Conservation (phyloP, 2,329 filamentous ascomycete species). For the Venturia oleaginea region DNA sequence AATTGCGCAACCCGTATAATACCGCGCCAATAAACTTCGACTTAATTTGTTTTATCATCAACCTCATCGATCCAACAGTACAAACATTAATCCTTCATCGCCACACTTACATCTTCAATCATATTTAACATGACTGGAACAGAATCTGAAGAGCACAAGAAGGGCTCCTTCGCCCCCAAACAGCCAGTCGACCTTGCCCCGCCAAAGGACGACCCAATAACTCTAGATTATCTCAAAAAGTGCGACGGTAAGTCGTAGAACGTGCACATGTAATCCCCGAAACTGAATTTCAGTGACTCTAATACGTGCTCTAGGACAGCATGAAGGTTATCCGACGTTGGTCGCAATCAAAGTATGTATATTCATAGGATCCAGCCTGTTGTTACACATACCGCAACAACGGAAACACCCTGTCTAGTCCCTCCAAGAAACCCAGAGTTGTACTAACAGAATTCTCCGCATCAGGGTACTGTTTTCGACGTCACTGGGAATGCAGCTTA, state of each 20-base stretch:
- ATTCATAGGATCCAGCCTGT: not conserved
- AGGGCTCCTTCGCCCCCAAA: slow-evolving; percentile 64
- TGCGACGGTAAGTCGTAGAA: slow-evolving; percentile 61
- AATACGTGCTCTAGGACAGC: slow-evolving; percentile 41
- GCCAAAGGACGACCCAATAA: slow-evolving; percentile 82
- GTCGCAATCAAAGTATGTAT: slow-evolving; percentile 48
- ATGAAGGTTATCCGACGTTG: slow-evolving; percentile 51
- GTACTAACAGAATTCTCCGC: not conserved
- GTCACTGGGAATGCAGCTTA: slow-evolving; percentile 87
- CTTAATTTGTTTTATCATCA: not conserved
- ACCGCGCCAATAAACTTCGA: not conserved
- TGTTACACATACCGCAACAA: not conserved
- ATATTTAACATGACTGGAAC: slow-evolving; percentile 8
- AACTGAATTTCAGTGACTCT: too few species aligned
- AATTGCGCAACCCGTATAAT: not conserved
- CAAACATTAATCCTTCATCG: not conserved
- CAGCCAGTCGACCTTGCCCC: slow-evolving; percentile 64
- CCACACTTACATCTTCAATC: not conserved
- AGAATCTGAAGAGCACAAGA: slow-evolving; percentile 22
- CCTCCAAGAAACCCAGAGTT: too few species aligned
- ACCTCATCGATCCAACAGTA: not conserved
- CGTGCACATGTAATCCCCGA: slow-evolving; percentile 3
- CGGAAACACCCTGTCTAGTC: not conserved
- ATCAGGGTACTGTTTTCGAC: slow-evolving; percentile 83
- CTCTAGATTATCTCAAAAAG: slow-evolving; percentile 66